These are phyloP conservation scores for Gossypium stocksii DNA, from an alignment of 345 rosid species.

Conservation along the genomic window DNA sequence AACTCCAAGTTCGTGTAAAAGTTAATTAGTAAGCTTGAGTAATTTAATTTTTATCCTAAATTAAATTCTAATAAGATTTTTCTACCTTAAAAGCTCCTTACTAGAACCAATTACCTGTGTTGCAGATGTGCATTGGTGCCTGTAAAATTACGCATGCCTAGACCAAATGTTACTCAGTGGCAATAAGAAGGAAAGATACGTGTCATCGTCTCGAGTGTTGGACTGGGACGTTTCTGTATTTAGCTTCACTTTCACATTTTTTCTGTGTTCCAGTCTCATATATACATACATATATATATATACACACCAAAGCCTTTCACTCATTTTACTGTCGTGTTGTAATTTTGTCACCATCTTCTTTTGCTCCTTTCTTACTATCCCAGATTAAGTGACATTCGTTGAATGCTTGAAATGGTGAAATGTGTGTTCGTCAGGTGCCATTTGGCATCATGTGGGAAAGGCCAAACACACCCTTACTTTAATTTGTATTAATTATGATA, in stretches of 20 bases:
- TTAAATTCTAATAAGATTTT: too few relatives aligned
- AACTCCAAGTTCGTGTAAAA: too few relatives aligned
- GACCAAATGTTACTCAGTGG: constrained; percentile 11
- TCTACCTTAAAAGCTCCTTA: too few relatives aligned
- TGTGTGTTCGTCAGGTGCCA: not conserved
- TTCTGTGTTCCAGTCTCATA: not conserved
- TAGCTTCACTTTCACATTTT: not conserved
- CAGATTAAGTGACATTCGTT: not conserved
- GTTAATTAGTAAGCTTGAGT: too few relatives aligned
- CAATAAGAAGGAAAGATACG: not conserved
- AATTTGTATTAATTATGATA: not conserved
- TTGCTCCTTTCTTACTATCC: not conserved
- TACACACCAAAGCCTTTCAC: not conserved
- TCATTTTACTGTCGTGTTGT: not conserved
- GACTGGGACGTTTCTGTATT: not conserved
- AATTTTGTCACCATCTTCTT: not conserved
- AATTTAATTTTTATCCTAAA: too few relatives aligned
- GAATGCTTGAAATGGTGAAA: not conserved
- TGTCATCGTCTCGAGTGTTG: not conserved
- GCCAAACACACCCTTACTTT: not conserved
- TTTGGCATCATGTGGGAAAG: not conserved
- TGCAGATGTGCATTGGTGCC: not conserved
- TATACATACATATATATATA: too few relatives aligned
- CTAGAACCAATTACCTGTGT: not conserved
- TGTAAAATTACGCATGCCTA: not conserved